These are phyloP conservation scores for Prunus dulcis DNA, from an alignment of 306 rosid genomes.

Conservation along the genomic window DNA sequence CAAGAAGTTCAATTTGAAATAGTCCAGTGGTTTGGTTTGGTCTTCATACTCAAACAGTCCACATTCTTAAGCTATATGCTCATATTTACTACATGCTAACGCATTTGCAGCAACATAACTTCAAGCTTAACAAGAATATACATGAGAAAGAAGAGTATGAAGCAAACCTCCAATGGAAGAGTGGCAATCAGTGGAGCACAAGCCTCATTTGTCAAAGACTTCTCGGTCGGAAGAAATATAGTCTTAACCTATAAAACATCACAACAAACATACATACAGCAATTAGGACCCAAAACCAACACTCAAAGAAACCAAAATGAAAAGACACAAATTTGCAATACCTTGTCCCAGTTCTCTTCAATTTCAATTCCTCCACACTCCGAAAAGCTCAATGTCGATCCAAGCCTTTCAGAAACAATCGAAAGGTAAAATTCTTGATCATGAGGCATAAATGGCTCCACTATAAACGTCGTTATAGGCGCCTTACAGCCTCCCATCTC, in stretches of 20 bases:
- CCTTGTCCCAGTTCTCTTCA: constrained; percentile 92
- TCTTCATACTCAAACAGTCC: background rate
- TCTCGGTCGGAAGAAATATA: constrained; percentile 67
- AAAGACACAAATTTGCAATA: constrained; percentile 10
- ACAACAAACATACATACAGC: background rate
- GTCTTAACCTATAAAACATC: constrained; percentile 55
- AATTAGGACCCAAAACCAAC: background rate
- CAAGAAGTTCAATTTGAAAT: background rate
- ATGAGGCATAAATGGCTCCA: constrained; percentile 88
- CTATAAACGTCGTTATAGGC: constrained; percentile 75
- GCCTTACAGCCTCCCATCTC: constrained; percentile 95
- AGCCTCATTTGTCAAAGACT: constrained; percentile 53
- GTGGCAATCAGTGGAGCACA: constrained; percentile 86
- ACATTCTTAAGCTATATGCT: background rate
- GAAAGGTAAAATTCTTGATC: constrained; percentile 80
- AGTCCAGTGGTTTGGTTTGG: background rate
- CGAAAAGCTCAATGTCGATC: constrained; percentile 69
- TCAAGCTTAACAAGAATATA: background rate
- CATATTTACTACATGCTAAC: background rate
- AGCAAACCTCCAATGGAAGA: constrained; percentile 77
- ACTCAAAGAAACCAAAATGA: background rate
- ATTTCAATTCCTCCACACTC: constrained; percentile 83
- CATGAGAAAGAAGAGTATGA: constrained; percentile 11
- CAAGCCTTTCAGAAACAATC: constrained; percentile 77
- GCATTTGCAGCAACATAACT: background rate